A percentile compares a stretch with the other conserved stretches of the same genome.
Evolutionary conservation across 129 eudicot genomes (phyloP).

Genomic region (Arctium lappa): DNA sequence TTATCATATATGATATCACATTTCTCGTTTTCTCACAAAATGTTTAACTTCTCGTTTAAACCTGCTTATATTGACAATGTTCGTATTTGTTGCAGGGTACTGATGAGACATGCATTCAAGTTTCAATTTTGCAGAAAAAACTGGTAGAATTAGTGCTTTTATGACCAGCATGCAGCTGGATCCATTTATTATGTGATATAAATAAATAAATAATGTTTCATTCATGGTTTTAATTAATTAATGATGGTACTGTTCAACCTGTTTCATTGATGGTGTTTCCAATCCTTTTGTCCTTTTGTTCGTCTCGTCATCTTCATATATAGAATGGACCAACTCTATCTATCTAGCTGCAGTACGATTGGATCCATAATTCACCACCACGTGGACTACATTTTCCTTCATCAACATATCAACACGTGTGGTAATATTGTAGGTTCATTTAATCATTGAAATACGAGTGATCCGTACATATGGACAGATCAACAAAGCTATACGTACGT

Average conservation of each 20-base stretch:
- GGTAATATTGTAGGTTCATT: too few relatives aligned
- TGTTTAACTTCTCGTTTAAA: not conserved
- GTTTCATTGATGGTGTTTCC: not conserved
- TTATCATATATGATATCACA: too few relatives aligned
- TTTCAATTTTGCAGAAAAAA: constrained; percentile 35
- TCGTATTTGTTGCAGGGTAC: constrained; percentile 22
- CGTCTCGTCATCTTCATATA: not conserved
- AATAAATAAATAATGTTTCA: too few relatives aligned
- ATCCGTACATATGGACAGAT: not conserved
- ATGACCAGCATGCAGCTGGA: not conserved
- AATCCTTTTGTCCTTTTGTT: not conserved
- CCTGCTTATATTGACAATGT: not conserved
- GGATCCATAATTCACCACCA: not conserved
- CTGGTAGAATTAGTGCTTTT: constrained; percentile 13
- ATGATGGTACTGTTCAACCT: too few relatives aligned
- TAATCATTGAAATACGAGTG: too few relatives aligned
- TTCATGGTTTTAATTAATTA: too few relatives aligned
- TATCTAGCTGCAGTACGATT: too few relatives aligned
- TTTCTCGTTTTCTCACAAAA: not conserved
- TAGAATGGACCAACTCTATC: too few relatives aligned
- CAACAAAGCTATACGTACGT: too few relatives aligned
- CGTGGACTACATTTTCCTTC: not conserved
- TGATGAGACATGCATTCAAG: constrained; percentile 21
- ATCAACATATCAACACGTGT: not conserved
- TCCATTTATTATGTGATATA: not conserved